Base-by-base conservation (phyloP, 1,139 yeast species). In the Candida tropicalis region DNA sequence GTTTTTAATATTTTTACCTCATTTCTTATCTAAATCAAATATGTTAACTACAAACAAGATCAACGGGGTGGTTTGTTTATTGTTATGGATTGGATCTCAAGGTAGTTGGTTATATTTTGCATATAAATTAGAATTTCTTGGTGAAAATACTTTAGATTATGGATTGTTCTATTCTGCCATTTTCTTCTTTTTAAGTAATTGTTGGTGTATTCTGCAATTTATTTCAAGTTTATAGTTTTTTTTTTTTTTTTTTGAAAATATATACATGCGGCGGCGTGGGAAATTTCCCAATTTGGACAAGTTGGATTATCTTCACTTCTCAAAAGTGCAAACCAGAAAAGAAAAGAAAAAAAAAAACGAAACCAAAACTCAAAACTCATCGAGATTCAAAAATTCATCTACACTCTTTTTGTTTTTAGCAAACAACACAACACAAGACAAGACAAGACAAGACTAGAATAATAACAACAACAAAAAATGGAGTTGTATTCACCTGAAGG, bases 401-500 rank as follows among this genome's bases (percentile, higher is more conserved):
- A n/a, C n/a, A n/a, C n/a, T n/a, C n/a, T n/a, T n/a, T n/a, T n/a
- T n/a, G n/a, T n/a, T n/a, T n/a, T 20, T 20, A 9, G 3, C 2
- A 20, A 18, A 33, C 16, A 23, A 33, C 36, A 22, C 12, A 16
- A 16, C 3, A n/a, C 22, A 29, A 4, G 3, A 11, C 28, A 11
- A 5, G n/a, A 8, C 22, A 7, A 10, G 3, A 13, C 9, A 8
- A 16, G 7, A 12, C 29, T n/a, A 16, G 8, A 6, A 16, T 9
- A 16, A 16, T 16, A 29, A 11, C 4, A 29, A 9, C 5, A 11
- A 17, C 6, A 31, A 3, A 15, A 23, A 39, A 37, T 82, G 62
- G 99, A 91, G 68, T 66, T 91, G 40, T 90, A 87, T 58, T 89
- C 97, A 0, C 97, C 97, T 2, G 98, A 91, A 63, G 99, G 98